Evolutionary conservation across 1,139 yeast genomes (phyloP), one percentile per base, ranked within the genome.

Genomic region (Kazachstania sp.): DNA sequence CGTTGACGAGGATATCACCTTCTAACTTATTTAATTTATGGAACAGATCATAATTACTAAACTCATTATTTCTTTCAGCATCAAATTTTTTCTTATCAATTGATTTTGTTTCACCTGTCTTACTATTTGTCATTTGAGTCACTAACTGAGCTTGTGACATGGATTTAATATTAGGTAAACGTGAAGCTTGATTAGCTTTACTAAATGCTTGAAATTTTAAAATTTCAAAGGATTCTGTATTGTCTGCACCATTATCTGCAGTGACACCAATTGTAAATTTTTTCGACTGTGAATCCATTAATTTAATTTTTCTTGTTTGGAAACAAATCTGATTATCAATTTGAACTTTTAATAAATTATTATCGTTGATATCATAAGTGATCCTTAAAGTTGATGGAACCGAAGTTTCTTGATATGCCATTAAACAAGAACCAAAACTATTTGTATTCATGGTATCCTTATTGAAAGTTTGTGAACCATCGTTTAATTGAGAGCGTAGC

Each of bases 301-400:
- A 41, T 26, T 62, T 57, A 38, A 83, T 68, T 46, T 74, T 64
- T 51, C 77, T 74, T 0, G 88, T 81, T 59, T 79, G 79, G 65
- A 83, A 78, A 59, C 88, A 80, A 48, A 83, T 69, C 54, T 75
- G 78, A 60, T 84, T 84, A 61, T 84, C 86, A 41, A 82, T 66
- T 54, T 84, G 87, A 15, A 83, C 73, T 54, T 81, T 81, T 50
- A 83, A 72, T 57, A 74, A 64, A 31, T 70, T 68, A 20, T 58
- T 57, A 23, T 62, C 60, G 4, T 55, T 54, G 16, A 65, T 64
- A 35, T 78, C 74, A 56, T 81, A 82, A 3, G 83, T 76, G 12
- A 83, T 55, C 63, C 87, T 74, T 13, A 83, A 47, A 1, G 85
- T 81, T 34, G 76, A 70, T 3, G 94, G 94, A 9, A 82, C 84